Evolutionary conservation across 768 basidiomycete genomes (phyloP).

Genomic region (Phanerochaete sordida): DNA sequence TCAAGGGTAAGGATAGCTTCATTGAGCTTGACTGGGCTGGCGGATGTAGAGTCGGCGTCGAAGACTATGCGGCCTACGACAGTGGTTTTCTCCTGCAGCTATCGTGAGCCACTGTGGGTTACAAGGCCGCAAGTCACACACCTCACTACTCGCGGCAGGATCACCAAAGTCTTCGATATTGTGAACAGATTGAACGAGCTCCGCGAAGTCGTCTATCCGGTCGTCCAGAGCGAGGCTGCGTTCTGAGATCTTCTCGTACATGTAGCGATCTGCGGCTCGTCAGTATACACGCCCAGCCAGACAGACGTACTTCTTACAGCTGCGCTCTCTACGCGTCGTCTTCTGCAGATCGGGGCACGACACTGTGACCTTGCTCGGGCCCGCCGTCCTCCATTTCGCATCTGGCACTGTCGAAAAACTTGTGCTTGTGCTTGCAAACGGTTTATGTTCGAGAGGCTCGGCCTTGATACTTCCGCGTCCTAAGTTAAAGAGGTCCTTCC

Average conservation of each 20-base stretch:
- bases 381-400: slow-evolving; percentile 3
- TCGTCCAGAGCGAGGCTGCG: slow-evolving; percentile 85
- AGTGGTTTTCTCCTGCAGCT: slow-evolving; percentile 28
- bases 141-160: slow-evolving; percentile 57
- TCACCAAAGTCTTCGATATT: slow-evolving; percentile 74
- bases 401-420: background rate
- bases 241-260: slow-evolving; percentile 89
- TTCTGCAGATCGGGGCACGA: background rate
- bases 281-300: background rate
- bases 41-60: slow-evolving; percentile 56
- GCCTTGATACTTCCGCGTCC: slow-evolving; percentile 8
- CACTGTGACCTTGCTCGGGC: background rate
- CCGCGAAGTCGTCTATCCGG: slow-evolving; percentile 82
- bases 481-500: slow-evolving; percentile 11
- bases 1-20: slow-evolving; percentile 78
- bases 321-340: slow-evolving; percentile 37
- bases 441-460: background rate
- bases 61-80: slow-evolving; percentile 30
- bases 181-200: slow-evolving; percentile 69
- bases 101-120: slow-evolving; percentile 3
- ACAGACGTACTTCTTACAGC: slow-evolving; percentile 49
- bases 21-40: slow-evolving; percentile 59
- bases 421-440: background rate
- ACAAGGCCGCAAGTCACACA: slow-evolving; percentile 21
- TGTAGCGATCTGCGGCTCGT: slow-evolving; percentile 78